Percentiles rank a stretch among this genome's conserved stretches.
These are phyloP conservation scores for Globisporangium recalcitrans DNA, from an alignment of 352 stramenopile species.

Conservation along the genomic window DNA sequence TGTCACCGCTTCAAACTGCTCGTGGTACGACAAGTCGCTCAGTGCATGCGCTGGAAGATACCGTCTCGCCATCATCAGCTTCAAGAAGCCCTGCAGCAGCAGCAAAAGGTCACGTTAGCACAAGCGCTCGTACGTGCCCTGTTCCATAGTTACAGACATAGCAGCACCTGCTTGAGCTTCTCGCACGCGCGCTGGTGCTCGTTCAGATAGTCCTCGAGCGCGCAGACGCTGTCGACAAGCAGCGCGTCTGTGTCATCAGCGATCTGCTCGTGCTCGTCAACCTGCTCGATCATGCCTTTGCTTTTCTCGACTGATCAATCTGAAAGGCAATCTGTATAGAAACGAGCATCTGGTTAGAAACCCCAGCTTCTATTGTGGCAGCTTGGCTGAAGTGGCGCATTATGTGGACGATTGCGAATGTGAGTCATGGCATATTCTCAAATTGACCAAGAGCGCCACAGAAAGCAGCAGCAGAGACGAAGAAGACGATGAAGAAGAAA, in stretches of 20 bases:
- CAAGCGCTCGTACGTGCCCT: not conserved
- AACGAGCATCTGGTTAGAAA: not conserved
- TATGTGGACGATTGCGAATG: not conserved
- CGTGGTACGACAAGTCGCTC: constrained; percentile 58
- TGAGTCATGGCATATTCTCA: constrained; percentile 2
- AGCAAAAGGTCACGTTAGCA: not conserved
- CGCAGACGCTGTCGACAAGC: constrained; percentile 36
- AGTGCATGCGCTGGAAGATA: constrained; percentile 43
- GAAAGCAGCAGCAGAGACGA: not conserved
- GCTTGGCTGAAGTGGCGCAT: not conserved
- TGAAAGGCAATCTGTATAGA: constrained; percentile 9
- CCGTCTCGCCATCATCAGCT: constrained; percentile 55
- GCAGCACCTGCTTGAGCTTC: constrained; percentile 53
- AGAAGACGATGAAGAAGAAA: constrained; percentile 24
- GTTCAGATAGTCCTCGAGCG: constrained; percentile 44
- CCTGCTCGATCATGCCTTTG: not conserved
- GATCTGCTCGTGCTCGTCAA: not conserved
- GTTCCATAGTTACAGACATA: not conserved
- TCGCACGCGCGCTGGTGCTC: constrained; percentile 39
- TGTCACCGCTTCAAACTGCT: constrained; percentile 44
- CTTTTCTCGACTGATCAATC: not conserved
- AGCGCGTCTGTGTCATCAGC: constrained; percentile 26
- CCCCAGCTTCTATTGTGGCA: not conserved
- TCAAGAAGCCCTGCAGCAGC: constrained; percentile 52
- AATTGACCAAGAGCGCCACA: not conserved